These are phyloP conservation scores for Kazachstania taianensis DNA, from an alignment of 805 yeast species.

Conservation along the genomic window DNA sequence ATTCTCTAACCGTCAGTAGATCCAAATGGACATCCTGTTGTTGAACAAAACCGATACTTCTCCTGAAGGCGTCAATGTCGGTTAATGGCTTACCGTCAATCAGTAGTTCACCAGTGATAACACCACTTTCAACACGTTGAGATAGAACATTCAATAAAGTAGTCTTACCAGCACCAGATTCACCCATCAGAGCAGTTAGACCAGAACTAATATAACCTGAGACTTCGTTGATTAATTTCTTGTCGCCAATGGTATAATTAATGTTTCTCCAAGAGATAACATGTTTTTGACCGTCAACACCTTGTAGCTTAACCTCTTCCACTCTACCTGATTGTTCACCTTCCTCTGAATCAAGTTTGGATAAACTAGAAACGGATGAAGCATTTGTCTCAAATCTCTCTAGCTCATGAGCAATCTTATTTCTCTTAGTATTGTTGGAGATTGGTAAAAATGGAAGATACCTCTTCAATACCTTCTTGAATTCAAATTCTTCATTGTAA, in stretches of 20 bases:
- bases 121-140: slow-evolving; percentile 43
- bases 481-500: not conserved
- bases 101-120: slow-evolving; percentile 46
- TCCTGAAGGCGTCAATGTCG: slow-evolving; percentile 34
- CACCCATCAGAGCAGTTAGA: slow-evolving; percentile 46
- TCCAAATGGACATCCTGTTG: slow-evolving; percentile 48
- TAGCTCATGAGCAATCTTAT: too few species aligned
- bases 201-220: slow-evolving; percentile 69
- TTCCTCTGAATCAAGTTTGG: not conserved
- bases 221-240: slow-evolving; percentile 33
- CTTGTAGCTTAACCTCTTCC: not conserved
- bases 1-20: slow-evolving; percentile 43
- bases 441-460: not conserved
- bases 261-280: slow-evolving; percentile 55
- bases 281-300: slow-evolving; percentile 29
- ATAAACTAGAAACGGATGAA: not conserved
- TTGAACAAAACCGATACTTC: slow-evolving; percentile 49
- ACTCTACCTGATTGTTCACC: not conserved
- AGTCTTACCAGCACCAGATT: slow-evolving; percentile 55
- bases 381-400: not conserved
- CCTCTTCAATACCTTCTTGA: not conserved
- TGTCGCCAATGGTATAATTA: slow-evolving; percentile 37
- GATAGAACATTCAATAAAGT: slow-evolving; percentile 45
- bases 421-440: not conserved
- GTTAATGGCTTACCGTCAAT: slow-evolving; percentile 44